Base-by-base conservation (phyloP, 1,284 basidiomycete species). In the Anthracocystis walkeri region DNA sequence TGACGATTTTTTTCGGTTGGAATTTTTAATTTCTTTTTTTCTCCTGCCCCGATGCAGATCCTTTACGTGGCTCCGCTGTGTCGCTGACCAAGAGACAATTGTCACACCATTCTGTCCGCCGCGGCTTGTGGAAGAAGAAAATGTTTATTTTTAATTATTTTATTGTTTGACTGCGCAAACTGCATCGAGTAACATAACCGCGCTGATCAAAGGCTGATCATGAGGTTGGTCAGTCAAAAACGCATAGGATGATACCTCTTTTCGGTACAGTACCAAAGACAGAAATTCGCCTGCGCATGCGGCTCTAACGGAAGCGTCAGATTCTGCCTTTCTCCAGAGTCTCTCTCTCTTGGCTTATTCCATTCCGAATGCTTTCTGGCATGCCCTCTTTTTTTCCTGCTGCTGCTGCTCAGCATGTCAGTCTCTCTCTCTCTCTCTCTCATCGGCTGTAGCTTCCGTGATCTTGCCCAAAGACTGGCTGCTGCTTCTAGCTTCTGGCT, bases 381-480 rank as follows among this genome's bases (percentile, higher is more conserved):
- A 38, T 38, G 52, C 25, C 10, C 21, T 31, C 21, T 27, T 11
- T 25, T 27, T n/a, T 10, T n/a, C 49, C 23, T 25, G 44, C 44
- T 44, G 42, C 46, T 50, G 48, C 58, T 35, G 41, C 33, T 60
- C 65, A 58, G 58, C 57, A 59, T 65, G 63, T 14, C 45, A 33
- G 10, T 16, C 14, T 10, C 12, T 12, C 35, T 7, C 12, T 35
- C 29, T 29, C 29, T 29, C 8, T 29, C 29, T 29, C 29, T 29
- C 29, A 14, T 38, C 35, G 35, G 14, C 35, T 33, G 33, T 33
- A 33, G 6, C 33, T 33, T 33, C 33, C 33, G 33, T 33, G 33
- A 33, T 8, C 11, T 33, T 33, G 2, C 7, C 33, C 33, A 33
- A 33, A 33, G 11, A 10, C 33, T 38, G 35, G 35, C 35, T 38